Evolutionary conservation across 208 protist species (phyloP).

Genomic region (Porcisia hertigi): DNA sequence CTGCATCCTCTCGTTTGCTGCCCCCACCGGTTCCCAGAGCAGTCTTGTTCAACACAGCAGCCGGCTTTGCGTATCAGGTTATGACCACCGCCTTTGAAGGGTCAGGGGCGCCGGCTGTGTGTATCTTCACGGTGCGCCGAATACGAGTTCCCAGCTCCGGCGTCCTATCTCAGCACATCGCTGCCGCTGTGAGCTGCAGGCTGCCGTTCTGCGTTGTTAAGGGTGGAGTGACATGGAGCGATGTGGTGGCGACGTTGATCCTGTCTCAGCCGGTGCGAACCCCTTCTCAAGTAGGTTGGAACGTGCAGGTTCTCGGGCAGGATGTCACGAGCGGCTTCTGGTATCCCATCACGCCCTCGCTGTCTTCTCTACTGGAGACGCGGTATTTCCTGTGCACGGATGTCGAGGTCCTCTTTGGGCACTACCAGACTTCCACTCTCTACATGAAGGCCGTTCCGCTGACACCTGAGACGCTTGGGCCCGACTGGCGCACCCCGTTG

Average conservation of each 20-base stretch:
- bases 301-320: conserved; percentile 28
- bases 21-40: conserved; percentile 10
- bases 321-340: conserved; percentile 20
- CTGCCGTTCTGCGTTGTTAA: conserved; percentile 20
- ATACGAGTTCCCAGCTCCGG: conserved; percentile 6
- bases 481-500: conserved; percentile 22
- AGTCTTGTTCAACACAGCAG: conserved; percentile 24
- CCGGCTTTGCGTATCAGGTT: conserved; percentile 25
- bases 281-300: conserved; percentile 8
- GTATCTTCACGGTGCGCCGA: conserved; percentile 25
- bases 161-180: conserved; percentile 12
- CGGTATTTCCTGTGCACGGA: conserved; percentile 33
- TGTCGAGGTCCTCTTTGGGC: conserved; percentile 32
- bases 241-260: conserved; percentile 22
- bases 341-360: conserved; percentile 25
- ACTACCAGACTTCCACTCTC: conserved; percentile 18
- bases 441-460: conserved; percentile 22
- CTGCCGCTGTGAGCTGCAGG: conserved; percentile 8
- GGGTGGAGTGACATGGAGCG: conserved; percentile 26
- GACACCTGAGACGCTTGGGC: neutral
- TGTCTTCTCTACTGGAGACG: conserved; percentile 26
- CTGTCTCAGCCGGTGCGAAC: conserved; percentile 1
- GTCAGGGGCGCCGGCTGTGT: neutral
- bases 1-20: neutral
- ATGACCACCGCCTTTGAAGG: neutral